Conservation (phyloP, 805 yeast genomes). For the Danielozyma ontarioensis region DNA sequence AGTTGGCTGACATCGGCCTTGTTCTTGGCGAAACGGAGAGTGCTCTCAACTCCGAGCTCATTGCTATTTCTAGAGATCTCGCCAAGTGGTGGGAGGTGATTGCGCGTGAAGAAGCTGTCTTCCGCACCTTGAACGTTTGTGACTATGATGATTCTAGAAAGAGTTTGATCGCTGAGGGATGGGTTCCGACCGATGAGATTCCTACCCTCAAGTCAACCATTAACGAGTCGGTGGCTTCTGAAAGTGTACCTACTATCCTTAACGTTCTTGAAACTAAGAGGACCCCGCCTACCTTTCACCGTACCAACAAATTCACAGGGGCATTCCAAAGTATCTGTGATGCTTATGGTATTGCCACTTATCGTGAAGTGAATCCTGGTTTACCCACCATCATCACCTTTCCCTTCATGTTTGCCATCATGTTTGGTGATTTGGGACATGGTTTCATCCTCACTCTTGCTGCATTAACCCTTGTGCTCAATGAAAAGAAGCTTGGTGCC, state of each 20-base stretch:
- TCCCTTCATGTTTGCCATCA: slow-evolving; percentile 78
- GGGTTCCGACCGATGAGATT: slow-evolving; percentile 85
- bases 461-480: slow-evolving; percentile 48
- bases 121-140: slow-evolving; percentile 69
- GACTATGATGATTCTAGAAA: slow-evolving; percentile 80
- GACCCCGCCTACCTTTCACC: slow-evolving; percentile 69
- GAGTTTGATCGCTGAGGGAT: slow-evolving; percentile 91
- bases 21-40: slow-evolving; percentile 28
- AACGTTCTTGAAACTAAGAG: slow-evolving; percentile 61
- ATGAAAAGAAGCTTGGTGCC: slow-evolving; percentile 47
- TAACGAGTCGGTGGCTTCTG: slow-evolving; percentile 55
- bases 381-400: slow-evolving; percentile 69
- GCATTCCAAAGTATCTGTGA: slow-evolving; percentile 70
- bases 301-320: slow-evolving; percentile 61
- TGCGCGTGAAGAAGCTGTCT: slow-evolving; percentile 79
- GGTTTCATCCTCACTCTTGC: slow-evolving; percentile 60
- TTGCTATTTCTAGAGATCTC: slow-evolving; percentile 70
- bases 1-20: slow-evolving; percentile 28
- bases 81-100: slow-evolving; percentile 44
- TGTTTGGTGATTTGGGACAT: slow-evolving; percentile 82
- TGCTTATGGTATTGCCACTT: slow-evolving; percentile 75
- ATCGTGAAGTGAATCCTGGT: slow-evolving; percentile 72
- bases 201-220: slow-evolving; percentile 60
- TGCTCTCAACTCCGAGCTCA: slow-evolving; percentile 57
- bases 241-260: slow-evolving; percentile 45